phyloP scores from a whole-genome alignment of 495 filamentous ascomycete genomes.

The Aspergillus cavernicola region DNA sequence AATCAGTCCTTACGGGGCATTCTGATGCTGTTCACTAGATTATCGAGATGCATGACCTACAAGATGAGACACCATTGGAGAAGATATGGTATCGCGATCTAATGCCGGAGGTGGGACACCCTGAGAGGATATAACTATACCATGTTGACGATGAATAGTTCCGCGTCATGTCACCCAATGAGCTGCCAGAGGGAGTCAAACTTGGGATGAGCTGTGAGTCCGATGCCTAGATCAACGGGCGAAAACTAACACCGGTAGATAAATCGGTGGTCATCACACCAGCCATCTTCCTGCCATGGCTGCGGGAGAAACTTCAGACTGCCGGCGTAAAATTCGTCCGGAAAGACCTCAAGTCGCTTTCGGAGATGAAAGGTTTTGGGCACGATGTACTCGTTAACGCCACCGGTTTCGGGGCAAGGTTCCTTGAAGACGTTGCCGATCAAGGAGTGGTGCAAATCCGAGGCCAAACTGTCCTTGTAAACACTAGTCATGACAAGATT shows the following conservation, averaged over 20 bases:
- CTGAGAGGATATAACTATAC: not conserved
- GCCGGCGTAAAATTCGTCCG: constrained; percentile 23
- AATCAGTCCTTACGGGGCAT: constrained; percentile 8
- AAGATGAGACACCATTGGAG: not conserved
- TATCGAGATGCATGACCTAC: not conserved
- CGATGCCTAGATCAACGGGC: not conserved
- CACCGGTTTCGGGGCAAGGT: constrained; percentile 5
- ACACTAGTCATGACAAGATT: constrained; percentile 1
- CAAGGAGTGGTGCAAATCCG: constrained; percentile 8
- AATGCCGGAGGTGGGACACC: constrained; percentile 1
- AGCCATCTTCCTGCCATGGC: constrained; percentile 24
- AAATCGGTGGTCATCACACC: constrained; percentile 25
- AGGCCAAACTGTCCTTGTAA: constrained; percentile 13
- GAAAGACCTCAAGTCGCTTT: constrained; percentile 12
- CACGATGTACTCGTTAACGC: constrained; percentile 23
- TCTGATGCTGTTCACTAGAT: not conserved
- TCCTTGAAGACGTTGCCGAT: constrained; percentile 18
- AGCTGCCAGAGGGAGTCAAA: constrained; percentile 11
- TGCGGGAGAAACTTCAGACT: constrained; percentile 16
- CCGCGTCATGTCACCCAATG: not conserved
- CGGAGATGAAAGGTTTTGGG: constrained; percentile 23
- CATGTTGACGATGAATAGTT: not conserved
- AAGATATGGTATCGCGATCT: constrained; percentile 10
- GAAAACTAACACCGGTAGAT: constrained; percentile 6
- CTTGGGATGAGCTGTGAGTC: constrained; percentile 7